phyloP scores from a whole-genome alignment of 176 grass and related monocot genomes.

The Carex scoparia region DNA sequence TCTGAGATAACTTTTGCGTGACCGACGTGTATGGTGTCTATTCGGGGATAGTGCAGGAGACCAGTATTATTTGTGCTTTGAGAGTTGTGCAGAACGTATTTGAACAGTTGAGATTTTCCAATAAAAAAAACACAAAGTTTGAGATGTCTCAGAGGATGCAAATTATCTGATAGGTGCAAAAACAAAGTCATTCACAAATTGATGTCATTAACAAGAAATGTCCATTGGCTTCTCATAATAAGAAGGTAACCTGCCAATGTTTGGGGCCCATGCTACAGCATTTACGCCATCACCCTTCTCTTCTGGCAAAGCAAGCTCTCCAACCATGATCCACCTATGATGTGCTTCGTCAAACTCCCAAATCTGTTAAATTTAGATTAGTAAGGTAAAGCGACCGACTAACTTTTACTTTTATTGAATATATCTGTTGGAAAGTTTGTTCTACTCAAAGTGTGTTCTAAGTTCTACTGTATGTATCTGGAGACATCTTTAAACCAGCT shows the following conservation, averaged over 20 bases:
- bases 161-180: neutral
- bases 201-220: neutral
- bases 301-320: conserved; percentile 63
- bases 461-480: neutral
- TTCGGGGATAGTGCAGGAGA: no score
- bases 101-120: no score
- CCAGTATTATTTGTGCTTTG: no score
- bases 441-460: no score
- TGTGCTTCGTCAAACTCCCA: conserved; percentile 90
- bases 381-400: neutral
- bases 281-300: conserved; percentile 60
- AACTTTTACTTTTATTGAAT: neutral
- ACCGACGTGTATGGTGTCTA: no score
- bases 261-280: conserved; percentile 91
- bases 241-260: conserved; percentile 66
- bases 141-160: no score
- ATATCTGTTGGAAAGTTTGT: neutral
- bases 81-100: no score
- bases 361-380: conserved; percentile 47
- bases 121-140: no score
- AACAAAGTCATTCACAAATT: neutral
- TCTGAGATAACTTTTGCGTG: no score
- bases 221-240: neutral
- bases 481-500: neutral
- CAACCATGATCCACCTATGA: conserved; percentile 76